Conservation (phyloP, 2,329 filamentous ascomycete species). For the Drechslerella coelobrocha region DNA sequence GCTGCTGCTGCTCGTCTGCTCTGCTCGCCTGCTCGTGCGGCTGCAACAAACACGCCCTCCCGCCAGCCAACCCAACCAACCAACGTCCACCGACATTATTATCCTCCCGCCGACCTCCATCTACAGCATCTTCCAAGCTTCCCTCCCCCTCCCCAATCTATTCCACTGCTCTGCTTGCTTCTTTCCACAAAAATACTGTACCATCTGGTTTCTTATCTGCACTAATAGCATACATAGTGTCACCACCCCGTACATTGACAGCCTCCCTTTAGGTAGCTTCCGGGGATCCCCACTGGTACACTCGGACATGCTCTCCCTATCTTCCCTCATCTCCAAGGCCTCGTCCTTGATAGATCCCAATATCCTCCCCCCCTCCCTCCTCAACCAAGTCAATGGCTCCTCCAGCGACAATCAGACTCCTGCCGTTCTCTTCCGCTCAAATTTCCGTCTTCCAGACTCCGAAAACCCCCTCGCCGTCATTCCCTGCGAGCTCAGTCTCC, state of each 20-base stretch:
- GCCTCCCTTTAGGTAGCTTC: neutral
- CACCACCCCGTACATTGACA: too few species aligned
- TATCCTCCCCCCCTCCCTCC: slow-evolving; percentile 72
- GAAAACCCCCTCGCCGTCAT: slow-evolving; percentile 97
- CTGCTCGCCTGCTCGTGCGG: too few species aligned
- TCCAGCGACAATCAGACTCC: slow-evolving; percentile 40
- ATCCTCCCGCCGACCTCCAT: neutral
- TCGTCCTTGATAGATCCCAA: slow-evolving; percentile 51
- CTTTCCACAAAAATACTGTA: neutral
- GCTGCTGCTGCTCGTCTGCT: too few species aligned
- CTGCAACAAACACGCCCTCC: too few species aligned
- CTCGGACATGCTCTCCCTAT: slow-evolving; percentile 44
- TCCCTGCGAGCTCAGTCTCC: slow-evolving; percentile 90
- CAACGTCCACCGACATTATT: neutral
- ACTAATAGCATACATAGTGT: too few species aligned
- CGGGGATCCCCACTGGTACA: slow-evolving; percentile 4
- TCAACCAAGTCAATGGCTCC: slow-evolving; percentile 85
- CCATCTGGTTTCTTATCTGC: too few species aligned
- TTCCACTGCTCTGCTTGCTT: neutral
- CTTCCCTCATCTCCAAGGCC: slow-evolving; percentile 48
- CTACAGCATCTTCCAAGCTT: neutral
- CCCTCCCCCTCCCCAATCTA: neutral
- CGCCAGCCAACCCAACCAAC: neutral
- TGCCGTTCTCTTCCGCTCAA: slow-evolving; percentile 78
- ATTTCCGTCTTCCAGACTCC: slow-evolving; percentile 91